Conservation (phyloP, 1,139 yeast species). For the Pichia sp. region DNA sequence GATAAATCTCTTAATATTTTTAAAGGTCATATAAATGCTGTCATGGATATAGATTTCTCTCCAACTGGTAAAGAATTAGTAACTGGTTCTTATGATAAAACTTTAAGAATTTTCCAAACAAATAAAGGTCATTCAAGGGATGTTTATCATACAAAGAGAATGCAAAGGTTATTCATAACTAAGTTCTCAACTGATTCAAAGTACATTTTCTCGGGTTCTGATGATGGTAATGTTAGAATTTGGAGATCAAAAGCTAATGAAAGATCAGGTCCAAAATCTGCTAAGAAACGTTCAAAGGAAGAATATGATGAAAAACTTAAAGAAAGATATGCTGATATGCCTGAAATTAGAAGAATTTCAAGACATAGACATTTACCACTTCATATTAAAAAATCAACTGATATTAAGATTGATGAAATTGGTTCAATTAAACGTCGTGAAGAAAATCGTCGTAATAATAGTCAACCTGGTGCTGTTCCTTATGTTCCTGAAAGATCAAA, state of each 20-base stretch:
- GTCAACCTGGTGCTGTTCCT: conserved; percentile 62
- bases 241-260: conserved; percentile 91
- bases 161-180: conserved; percentile 89
- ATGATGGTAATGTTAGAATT: conserved; percentile 88
- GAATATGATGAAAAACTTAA: conserved; percentile 90
- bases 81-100: conserved; percentile 91
- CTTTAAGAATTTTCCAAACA: conserved; percentile 67
- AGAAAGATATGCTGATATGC: conserved; percentile 92
- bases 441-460: conserved; percentile 72
- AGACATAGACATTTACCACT: conserved; percentile 90
- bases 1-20: conserved; percentile 70
- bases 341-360: conserved; percentile 83
- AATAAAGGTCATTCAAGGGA: conserved; percentile 88
- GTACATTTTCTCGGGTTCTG: conserved; percentile 85
- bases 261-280: conserved; percentile 71
- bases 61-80: conserved; percentile 97
- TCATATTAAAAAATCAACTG: conserved; percentile 81
- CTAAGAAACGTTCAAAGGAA: conserved; percentile 73
- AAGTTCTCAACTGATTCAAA: conserved; percentile 83
- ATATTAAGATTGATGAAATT: conserved; percentile 71
- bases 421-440: conserved; percentile 72
- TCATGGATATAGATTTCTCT: conserved; percentile 87
- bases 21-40: conserved; percentile 96
- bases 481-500: conserved; percentile 68
- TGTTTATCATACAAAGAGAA: conserved; percentile 91